These are phyloP conservation scores for Boletus reticulatus DNA, from an alignment of 768 basidiomycete genomes.

Conservation along the genomic window DNA sequence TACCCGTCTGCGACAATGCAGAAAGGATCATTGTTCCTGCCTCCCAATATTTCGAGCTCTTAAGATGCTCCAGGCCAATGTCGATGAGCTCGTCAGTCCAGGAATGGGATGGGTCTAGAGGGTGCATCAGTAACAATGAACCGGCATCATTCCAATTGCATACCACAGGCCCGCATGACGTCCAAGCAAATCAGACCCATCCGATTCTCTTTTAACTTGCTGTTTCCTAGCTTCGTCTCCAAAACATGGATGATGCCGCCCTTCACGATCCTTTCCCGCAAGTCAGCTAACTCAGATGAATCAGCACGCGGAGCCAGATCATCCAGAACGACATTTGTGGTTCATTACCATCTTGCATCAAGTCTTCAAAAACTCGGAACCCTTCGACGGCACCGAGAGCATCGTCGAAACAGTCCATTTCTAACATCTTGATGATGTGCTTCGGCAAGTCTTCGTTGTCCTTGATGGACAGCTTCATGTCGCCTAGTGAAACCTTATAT, in stretches of 20 bases:
- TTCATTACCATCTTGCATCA: constrained; percentile 8
- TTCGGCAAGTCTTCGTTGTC: too few relatives aligned
- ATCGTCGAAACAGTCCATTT: too few relatives aligned
- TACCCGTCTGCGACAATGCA: constrained; percentile 21
- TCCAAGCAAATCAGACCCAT: constrained; percentile 19
- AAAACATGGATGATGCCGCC: constrained; percentile 11
- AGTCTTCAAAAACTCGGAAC: too few relatives aligned
- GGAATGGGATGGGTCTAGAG: constrained; percentile 1
- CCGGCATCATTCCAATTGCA: neutral
- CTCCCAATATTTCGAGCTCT: constrained; percentile 10
- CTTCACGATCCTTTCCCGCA: constrained; percentile 11
- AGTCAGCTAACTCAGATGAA: constrained; percentile 1
- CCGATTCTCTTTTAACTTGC: constrained; percentile 5
- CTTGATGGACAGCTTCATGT: constrained; percentile 8
- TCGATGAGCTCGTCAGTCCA: constrained; percentile 8
- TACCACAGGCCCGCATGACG: constrained; percentile 15
- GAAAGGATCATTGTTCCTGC: constrained; percentile 23
- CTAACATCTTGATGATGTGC: too few relatives aligned
- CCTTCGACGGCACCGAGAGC: too few relatives aligned
- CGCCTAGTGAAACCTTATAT: neutral
- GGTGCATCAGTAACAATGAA: neutral
- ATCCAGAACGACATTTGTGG: neutral
- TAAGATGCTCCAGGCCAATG: neutral
- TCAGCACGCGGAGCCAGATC: neutral
- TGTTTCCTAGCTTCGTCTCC: constrained; percentile 8